Evolutionary conservation across 208 protist species (phyloP).

Genomic region (Perkinsela sp.): DNA sequence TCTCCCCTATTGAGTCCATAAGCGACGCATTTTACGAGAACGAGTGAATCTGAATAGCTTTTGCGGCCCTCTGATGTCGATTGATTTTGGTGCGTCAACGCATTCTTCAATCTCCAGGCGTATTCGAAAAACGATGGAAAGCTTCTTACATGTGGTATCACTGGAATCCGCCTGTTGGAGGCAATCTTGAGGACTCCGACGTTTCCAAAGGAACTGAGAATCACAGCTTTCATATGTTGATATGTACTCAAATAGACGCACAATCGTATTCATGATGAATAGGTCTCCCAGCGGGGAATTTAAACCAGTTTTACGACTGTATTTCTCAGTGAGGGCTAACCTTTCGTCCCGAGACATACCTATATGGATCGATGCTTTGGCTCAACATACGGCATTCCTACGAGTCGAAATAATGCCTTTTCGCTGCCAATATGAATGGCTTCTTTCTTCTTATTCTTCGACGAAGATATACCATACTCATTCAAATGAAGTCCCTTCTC

Average conservation of each 20-base stretch:
- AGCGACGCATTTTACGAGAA: constrained; percentile 53
- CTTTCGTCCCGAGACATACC: no score
- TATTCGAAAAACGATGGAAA: no score
- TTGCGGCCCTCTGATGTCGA: not conserved
- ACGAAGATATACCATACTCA: not conserved
- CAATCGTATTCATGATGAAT: no score
- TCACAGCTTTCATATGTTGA: not conserved
- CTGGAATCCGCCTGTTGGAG: no score
- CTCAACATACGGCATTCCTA: not conserved
- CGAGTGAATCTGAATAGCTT: constrained; percentile 3
- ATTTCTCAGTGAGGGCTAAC: no score
- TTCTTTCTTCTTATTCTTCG: not conserved
- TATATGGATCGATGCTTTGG: not conserved
- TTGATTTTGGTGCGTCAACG: no score
- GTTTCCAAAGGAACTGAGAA: not conserved
- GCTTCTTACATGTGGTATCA: no score
- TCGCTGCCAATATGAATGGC: not conserved
- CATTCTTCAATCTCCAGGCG: no score
- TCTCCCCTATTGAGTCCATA: constrained; percentile 63
- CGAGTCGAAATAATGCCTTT: not conserved
- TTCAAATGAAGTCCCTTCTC: not conserved
- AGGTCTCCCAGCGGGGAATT: no score
- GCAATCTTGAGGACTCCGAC: not conserved
- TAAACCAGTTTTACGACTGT: no score
- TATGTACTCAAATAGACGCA: no score